phyloP scores from a whole-genome alignment of 352 stramenopile genomes.

The Peronosclerospora sorghi region DNA sequence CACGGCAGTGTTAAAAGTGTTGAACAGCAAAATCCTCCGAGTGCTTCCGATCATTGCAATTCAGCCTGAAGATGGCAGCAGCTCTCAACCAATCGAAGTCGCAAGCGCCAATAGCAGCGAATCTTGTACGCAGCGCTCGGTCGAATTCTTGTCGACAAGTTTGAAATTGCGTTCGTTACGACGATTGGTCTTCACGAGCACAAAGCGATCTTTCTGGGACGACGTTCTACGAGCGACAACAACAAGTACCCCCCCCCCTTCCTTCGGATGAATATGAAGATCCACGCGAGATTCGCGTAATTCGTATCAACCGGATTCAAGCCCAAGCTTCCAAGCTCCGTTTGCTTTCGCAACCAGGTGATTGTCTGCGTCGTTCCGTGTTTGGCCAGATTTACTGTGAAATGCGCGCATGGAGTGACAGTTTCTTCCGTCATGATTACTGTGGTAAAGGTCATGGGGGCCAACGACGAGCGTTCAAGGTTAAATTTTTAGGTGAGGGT shows the following conservation, averaged over 20 bases:
- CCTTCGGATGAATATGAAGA: constrained; percentile 96
- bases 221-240: constrained; percentile 90
- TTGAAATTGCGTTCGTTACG: too few relatives aligned
- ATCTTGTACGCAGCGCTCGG: too few relatives aligned
- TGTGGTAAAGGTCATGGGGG: too few relatives aligned
- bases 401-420: too few relatives aligned
- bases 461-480: too few relatives aligned
- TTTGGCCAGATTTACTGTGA: constrained; percentile 97
- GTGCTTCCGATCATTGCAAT: constrained; percentile 81
- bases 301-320: constrained; percentile 96
- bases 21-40: constrained; percentile 86
- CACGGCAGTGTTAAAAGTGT: constrained; percentile 77
- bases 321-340: constrained; percentile 88
- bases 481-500: too few relatives aligned
- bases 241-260: constrained; percentile 92
- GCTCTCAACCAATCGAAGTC: constrained; percentile 44
- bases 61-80: constrained; percentile 35
- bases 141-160: too few relatives aligned
- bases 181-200: too few relatives aligned
- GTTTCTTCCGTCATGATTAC: too few relatives aligned
- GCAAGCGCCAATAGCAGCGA: constrained; percentile 62
- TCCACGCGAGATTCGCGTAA: constrained; percentile 94
- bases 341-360: constrained; percentile 73
- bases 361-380: constrained; percentile 87
- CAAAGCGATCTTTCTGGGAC: constrained; percentile 91